Evolutionary conservation across 495 filamentous ascomycete species (phyloP), one percentile per base, ranked within the genome.

Genomic region (Geopyxis carbonaria): DNA sequence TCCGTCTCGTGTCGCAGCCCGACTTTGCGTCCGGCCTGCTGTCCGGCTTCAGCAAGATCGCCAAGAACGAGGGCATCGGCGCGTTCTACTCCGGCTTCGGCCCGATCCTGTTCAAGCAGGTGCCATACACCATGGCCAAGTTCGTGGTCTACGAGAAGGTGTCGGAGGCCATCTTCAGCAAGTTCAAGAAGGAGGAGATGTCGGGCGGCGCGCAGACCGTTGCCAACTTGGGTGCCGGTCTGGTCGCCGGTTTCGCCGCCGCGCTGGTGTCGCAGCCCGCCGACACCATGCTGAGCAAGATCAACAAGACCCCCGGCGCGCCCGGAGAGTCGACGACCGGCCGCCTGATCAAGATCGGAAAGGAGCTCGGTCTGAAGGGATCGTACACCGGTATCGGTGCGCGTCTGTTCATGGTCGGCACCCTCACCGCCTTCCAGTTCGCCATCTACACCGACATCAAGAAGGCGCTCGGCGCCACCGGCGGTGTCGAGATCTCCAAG

Each of bases 91-190:
- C 83, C 50, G 83, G 83, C 42, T 92, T 92, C 67, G 83, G 83
- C 25, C 83, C 83, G 47, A 89, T 92, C 51, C 67, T 87, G 54
- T 86, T 92, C 72, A 92, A 92, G 72, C 83, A 92, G 73, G 80
- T 97, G 61, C 89, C 89, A 44, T 97, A 97, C 70, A 97, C 89
- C 61, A 94, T 97, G 89, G 70, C 91, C 70, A 97, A 97, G 72
- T 97, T 97, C 73, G 89, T 93, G 63, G 89, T 93, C 51, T 94
- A 78, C 76, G 89, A 97, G 72, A 94, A 94, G 74, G 81, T 83
- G 57, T 64, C 76, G 52, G 91, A 97, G 69, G 45, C 67, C 33
- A 55, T 82, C 68, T 94, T 73, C 73, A 46, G 59, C 47, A 40
- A 55, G 39, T 70, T 77, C 53, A 78, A 87, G 72, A 94, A 94